Percentiles rank a stretch among this genome's conserved stretches.
Conservation (phyloP, 148 eudicot genomes). For the Nepenthes gracilis region DNA sequence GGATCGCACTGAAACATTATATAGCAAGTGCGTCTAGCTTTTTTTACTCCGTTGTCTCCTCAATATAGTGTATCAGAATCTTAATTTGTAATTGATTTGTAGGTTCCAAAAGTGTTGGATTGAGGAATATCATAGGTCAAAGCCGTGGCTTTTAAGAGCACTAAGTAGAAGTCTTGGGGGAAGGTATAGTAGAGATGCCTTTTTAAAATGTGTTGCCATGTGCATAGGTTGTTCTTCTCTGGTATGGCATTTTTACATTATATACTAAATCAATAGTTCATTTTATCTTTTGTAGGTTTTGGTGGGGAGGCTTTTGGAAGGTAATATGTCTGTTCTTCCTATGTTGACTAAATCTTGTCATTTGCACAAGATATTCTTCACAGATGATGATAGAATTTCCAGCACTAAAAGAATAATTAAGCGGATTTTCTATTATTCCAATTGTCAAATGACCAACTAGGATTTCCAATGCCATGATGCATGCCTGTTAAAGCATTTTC, state of each 20-base stretch:
- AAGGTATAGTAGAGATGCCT: slow-evolving; percentile 34
- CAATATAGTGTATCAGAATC: not conserved
- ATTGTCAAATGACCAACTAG: no score
- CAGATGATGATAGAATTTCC: no score
- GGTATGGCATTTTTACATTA: not conserved
- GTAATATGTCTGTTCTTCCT: slow-evolving; percentile 19
- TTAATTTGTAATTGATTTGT: slow-evolving; percentile 9
- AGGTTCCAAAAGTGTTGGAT: slow-evolving; percentile 82
- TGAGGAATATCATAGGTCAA: slow-evolving; percentile 54
- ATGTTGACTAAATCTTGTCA: no score
- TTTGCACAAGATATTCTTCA: no score
- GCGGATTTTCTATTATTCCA: no score
- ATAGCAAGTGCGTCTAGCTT: slow-evolving; percentile 40
- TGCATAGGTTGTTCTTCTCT: not conserved
- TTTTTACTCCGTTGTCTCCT: not conserved
- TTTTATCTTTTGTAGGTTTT: slow-evolving; percentile 50
- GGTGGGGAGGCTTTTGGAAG: slow-evolving; percentile 99
- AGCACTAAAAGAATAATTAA: no score
- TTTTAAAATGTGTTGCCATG: not conserved
- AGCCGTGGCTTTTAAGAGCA: slow-evolving; percentile 88
- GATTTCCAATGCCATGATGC: no score
- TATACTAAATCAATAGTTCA: slow-evolving; percentile 6
- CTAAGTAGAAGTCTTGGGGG: slow-evolving; percentile 78
- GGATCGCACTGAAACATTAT: slow-evolving; percentile 85
- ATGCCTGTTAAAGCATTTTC: no score